Base-by-base conservation (phyloP, 2,329 filamentous ascomycete genomes). In the Fusarium gaditjirri region DNA sequence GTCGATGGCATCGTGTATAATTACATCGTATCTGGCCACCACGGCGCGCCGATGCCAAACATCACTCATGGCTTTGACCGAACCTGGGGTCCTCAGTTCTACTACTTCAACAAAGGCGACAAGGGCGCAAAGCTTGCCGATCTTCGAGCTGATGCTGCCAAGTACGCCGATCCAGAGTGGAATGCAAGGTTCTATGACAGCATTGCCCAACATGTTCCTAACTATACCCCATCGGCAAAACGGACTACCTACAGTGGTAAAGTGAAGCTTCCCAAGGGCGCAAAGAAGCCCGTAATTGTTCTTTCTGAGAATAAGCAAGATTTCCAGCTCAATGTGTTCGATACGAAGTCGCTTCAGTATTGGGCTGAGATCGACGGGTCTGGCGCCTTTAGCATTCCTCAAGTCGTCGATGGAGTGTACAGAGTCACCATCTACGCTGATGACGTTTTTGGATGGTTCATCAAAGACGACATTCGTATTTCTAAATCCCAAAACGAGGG, bases 1-100 rank as follows among this genome's bases (percentile, higher is more conserved):
- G 89, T 91, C 0, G 89, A 91, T 64, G 89, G 89, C 0, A 90
- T 91, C 36, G 85, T 91, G 0, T 91, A 91, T 73, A 90, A 91
- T 70, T 91, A 91, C 72, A 85, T 78, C 77, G 84, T 87, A 0
- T 88, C 86, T 0, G 90, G 90, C 38, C 89, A 91, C 69, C 88
- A 91, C 50, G 88, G 89, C 3, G 86, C 88, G 49, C 86, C 87
- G 7, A 88, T 86, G 31, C 89, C 89, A 13, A 90, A 91, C 68
- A 90, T 91, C 73, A 89, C 87, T 0, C 78, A 89, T 71, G 89
- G 89, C 0, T 91, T 91, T 68, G 89, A 91, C 70, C 84, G 89
- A 1, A 91, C 89, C 0, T 91, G 90, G 74, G 89, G 89, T 0
- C 89, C 89, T 49, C 86, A 88, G 74, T 90, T 85, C 70, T 91